These are phyloP conservation scores for Penicillium desertorum DNA, from an alignment of 495 filamentous ascomycete species.

Conservation along the genomic window DNA sequence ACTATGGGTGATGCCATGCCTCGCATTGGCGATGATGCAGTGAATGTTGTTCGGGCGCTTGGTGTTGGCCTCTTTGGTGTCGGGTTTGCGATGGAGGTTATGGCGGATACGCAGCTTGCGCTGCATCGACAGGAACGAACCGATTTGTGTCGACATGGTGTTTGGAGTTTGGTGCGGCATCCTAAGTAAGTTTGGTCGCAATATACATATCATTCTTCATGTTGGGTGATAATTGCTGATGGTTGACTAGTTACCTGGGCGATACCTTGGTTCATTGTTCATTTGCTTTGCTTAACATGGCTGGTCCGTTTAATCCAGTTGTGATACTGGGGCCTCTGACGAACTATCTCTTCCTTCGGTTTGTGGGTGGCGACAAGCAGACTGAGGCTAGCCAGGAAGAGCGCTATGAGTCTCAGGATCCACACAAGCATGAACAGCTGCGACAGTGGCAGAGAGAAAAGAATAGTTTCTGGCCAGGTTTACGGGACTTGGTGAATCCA, in stretches of 20 bases:
- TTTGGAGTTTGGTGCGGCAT: slow-evolving; percentile 61
- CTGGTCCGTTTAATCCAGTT: slow-evolving; percentile 52
- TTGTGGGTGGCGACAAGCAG: slow-evolving; percentile 53
- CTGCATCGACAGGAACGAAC: slow-evolving; percentile 33
- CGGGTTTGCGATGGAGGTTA: slow-evolving; percentile 52
- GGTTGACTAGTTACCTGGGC: slow-evolving; percentile 52
- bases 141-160: slow-evolving; percentile 49
- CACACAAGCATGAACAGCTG: slow-evolving; percentile 51
- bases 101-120: slow-evolving; percentile 55
- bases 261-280: slow-evolving; percentile 53
- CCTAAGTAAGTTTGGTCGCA: slow-evolving; percentile 51
- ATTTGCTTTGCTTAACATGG: slow-evolving; percentile 43
- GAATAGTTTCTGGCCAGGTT: slow-evolving; percentile 59
- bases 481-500: slow-evolving; percentile 47
- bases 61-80: slow-evolving; percentile 55
- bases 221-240: slow-evolving; percentile 9
- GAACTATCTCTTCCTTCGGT: slow-evolving; percentile 59
- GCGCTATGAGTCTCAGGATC: slow-evolving; percentile 46
- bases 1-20: slow-evolving; percentile 20
- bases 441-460: slow-evolving; percentile 48
- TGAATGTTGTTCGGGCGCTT: slow-evolving; percentile 36
- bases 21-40: slow-evolving; percentile 10
- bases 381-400: slow-evolving; percentile 52
- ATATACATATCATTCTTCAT: background rate
- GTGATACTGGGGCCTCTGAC: slow-evolving; percentile 54